Base-by-base conservation (phyloP, 163 green algal genomes). In the Scenedesmus sp. region DNA sequence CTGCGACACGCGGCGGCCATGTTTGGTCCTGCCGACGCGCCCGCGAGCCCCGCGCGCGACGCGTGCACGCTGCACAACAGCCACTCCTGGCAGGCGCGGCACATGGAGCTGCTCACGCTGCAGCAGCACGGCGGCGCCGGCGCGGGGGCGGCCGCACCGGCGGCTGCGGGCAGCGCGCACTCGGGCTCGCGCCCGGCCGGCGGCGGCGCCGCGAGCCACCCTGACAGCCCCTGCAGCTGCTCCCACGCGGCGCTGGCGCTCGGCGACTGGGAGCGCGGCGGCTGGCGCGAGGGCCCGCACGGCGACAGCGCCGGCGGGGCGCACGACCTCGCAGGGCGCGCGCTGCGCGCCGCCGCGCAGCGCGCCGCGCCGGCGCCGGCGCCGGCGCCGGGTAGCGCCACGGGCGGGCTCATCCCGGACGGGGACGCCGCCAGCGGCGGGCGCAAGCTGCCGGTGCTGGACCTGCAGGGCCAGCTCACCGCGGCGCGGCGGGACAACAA, bases 1-100 rank as follows among this genome's bases (percentile, higher is more conserved):
- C 28, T 77, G 69, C 36, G 67, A 39, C 69, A 77, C 56, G 69
- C 69, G 15, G 69, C 69, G 36, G 69, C 54, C 4, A 77, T 77
- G 7, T 77, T 77, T 66, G 69, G 69, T 2, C 62, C 36, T n/a
- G n/a, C n/a, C n/a, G n/a, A n/a, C n/a, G n/a, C n/a, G n/a, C n/a
- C n/a, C 34, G 54, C 39, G 54, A 36, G 28, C 51, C 42, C 1
- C 14, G 26, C 20, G 20, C 63, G 29, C 48, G 42, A 20, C 29
- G 64, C 26, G 28, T 51, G 29, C 66, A 31, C 51, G 47, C 48
- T 63, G 67, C 34, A 75, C 31, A 29, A 66, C 34, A 17, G 50
- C 31, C 66, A 72, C 22, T 1, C 13, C 42, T 13, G 28, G 42
- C 42, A 72, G 29, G 14, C 53, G 10, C 10, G 60, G 29, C 63